A percentile compares a stretch with the other conserved stretches of the same genome.
phyloP scores from a whole-genome alignment of 257 asterid species.

The Rhazya stricta region DNA sequence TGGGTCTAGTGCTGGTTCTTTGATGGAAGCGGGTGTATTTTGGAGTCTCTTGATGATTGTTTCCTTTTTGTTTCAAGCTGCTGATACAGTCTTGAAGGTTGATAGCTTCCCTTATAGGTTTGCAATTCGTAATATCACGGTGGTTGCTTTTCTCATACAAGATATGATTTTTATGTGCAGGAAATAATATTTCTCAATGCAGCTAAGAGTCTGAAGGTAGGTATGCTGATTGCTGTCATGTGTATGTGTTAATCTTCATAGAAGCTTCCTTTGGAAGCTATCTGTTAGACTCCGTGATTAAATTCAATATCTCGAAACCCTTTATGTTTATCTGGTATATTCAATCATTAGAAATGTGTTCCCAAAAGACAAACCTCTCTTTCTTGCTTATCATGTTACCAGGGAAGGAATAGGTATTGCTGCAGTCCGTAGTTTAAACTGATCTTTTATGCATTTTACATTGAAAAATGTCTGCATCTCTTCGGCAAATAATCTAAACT shows the following conservation, averaged over 20 bases:
- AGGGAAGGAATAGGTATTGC: not conserved
- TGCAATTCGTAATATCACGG: slow-evolving; percentile 17
- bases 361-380: not conserved
- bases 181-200: slow-evolving; percentile 83
- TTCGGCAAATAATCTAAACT: not conserved
- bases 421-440: not conserved
- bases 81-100: slow-evolving; percentile 91
- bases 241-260: slow-evolving; percentile 11
- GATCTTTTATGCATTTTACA: not conserved
- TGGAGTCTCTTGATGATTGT: slow-evolving; percentile 92
- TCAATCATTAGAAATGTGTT: not conserved
- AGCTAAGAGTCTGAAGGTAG: slow-evolving; percentile 74
- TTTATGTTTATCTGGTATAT: not conserved
- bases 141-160: slow-evolving; percentile 26
- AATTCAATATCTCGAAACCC: not conserved
- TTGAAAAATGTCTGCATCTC: not conserved
- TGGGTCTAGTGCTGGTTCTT: slow-evolving; percentile 91
- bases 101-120: slow-evolving; percentile 23
- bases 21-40: slow-evolving; percentile 78
- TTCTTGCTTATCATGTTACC: not conserved
- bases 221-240: slow-evolving; percentile 16
- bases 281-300: not conserved
- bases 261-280: not conserved
- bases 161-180: slow-evolving; percentile 39
- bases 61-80: slow-evolving; percentile 95